Conservation (phyloP, 345 rosid genomes). For the Moringa oleifera region DNA sequence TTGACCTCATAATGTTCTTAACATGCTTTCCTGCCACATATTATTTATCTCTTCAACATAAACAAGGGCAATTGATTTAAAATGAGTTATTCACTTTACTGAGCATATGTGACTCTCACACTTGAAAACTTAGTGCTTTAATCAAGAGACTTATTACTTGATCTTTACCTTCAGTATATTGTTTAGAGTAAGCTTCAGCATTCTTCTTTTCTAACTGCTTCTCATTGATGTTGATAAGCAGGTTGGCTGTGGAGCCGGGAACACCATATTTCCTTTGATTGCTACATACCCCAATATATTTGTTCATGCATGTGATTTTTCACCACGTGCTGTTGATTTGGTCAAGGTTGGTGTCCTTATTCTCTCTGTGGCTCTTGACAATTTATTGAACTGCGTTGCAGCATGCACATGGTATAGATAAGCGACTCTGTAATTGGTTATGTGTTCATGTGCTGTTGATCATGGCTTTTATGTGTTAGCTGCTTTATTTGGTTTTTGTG, state of each 20-base stretch:
- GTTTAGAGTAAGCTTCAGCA: background rate
- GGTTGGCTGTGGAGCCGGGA: slow-evolving; percentile 98
- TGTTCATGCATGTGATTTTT: slow-evolving; percentile 89
- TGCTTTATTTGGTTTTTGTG: too few relatives aligned
- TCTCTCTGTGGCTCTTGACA: background rate
- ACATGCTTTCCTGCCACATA: background rate
- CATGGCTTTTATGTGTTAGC: background rate
- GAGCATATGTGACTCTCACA: background rate
- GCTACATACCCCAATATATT: slow-evolving; percentile 71
- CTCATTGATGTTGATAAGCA: slow-evolving; percentile 20
- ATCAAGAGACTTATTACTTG: background rate
- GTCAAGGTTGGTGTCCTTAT: slow-evolving; percentile 61
- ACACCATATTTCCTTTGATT: slow-evolving; percentile 74
- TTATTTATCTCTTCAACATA: background rate
- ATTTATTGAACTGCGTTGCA: background rate
- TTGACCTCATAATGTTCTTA: background rate
- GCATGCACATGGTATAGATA: background rate
- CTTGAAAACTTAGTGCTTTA: background rate
- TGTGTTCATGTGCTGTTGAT: background rate
- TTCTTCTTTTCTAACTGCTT: background rate
- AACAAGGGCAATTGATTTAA: too few relatives aligned
- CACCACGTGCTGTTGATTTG: slow-evolving; percentile 75
- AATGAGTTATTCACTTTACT: too few relatives aligned
- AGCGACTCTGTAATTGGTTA: background rate
- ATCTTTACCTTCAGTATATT: background rate